Evolutionary conservation across 2,329 filamentous ascomycete species (phyloP).

Genomic region (Talaromyces sp.): DNA sequence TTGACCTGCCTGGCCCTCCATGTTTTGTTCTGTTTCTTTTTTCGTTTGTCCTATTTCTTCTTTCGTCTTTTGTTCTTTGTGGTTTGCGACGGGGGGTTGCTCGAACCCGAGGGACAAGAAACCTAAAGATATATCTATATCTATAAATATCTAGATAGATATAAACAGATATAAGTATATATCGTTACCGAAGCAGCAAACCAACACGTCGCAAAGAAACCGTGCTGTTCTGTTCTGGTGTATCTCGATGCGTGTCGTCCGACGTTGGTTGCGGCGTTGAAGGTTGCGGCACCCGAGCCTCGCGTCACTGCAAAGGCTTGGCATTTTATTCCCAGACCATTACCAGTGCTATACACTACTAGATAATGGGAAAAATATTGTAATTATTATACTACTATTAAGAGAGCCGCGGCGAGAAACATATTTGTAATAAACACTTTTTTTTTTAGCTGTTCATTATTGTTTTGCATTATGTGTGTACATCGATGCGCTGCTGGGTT

Average conservation of each 20-base stretch:
- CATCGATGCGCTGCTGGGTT: not conserved
- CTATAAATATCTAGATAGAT: too few species aligned
- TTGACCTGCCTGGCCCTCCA: slow-evolving; percentile 12
- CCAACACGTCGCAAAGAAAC: not conserved
- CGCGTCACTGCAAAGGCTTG: not conserved
- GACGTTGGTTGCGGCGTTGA: not conserved
- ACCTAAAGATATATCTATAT: too few species aligned
- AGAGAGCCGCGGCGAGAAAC: too few species aligned
- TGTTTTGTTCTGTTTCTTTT: not conserved
- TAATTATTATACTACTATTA: too few species aligned
- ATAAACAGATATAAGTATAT: too few species aligned
- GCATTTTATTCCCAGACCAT: not conserved
- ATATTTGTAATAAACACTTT: too few species aligned
- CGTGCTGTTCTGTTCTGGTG: not conserved
- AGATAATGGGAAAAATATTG: too few species aligned
- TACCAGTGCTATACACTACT: not conserved
- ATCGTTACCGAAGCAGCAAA: not conserved
- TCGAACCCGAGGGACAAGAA: not conserved
- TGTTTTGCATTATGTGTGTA: not conserved
- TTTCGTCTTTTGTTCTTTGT: not conserved
- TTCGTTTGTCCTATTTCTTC: not conserved
- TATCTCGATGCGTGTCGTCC: not conserved
- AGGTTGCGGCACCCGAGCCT: not conserved
- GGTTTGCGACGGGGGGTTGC: not conserved
- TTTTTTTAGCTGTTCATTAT: not conserved